Base-by-base conservation (phyloP, 129 eudicot species). In the Helichrysum umbraculigerum region DNA sequence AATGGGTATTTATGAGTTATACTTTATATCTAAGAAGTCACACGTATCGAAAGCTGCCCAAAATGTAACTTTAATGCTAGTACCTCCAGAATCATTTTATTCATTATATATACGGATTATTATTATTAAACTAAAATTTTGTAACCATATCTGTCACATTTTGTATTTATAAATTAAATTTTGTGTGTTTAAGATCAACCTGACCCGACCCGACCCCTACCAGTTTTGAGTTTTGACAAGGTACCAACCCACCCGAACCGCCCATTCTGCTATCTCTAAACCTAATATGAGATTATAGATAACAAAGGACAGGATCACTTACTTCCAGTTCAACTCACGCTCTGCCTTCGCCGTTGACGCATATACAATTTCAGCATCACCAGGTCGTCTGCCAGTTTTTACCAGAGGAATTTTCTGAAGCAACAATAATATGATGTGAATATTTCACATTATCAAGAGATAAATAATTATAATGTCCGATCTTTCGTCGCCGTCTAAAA, bases 311-410 rank as follows among this genome's bases (percentile, higher is more conserved):
- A 37, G 9, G 71, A 65, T 44, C 11, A 81, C 97, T 91, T 87
- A 95, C 99, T 91, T 95, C 99, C 99, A 95, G 37, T 87, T 83
- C 73, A 95, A 76, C 68, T 95, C 99, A 6, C 81, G 76, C 74
- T 86, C 96, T 30, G 99, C 99, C 81, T 95, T 95, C 22, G 76
- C 86, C 0, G 94, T 95, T 62, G 92, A 82, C 22, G 89, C 97
- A 74, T 86, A 95, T 57, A 91, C 92, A 21, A 86, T 52, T 83
- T 91, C 96, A 39, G 92, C 89, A 83, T 95, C 99, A 47, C 99
- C 97, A 72, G 91, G 90, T 20, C 97, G 84, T 71, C 99, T 67
- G 29, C 66, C 92, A 62, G 92, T 78, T 60, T 65, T 80, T 52
- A 76, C 80, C 83, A 91, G 54, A 62, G 96, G 99, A 44, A 95